These are phyloP conservation scores for Liriodendron chinense DNA, from an alignment of 164 flowering plant species.

Conservation along the genomic window DNA sequence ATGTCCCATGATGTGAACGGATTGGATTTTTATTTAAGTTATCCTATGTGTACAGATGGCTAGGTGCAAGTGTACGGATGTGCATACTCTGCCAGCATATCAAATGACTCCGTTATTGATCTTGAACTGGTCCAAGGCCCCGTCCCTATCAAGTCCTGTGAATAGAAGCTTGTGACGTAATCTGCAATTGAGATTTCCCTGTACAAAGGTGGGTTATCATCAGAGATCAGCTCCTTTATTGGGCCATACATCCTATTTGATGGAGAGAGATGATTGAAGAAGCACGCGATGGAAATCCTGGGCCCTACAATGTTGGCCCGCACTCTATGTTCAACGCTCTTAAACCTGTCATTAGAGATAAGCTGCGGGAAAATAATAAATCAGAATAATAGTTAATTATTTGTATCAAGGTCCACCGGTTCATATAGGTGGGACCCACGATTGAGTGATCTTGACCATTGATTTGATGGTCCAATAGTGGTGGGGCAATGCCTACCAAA, in stretches of 20 bases:
- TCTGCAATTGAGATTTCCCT: constrained; percentile 15
- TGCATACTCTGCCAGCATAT: no score
- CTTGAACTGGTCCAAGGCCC: background rate
- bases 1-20: no score
- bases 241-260: constrained; percentile 25
- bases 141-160: background rate
- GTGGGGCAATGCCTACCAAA: no score
- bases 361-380: constrained; percentile 10
- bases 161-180: background rate
- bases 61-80: no score
- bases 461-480: no score
- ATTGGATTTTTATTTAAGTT: no score
- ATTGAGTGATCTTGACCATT: no score
- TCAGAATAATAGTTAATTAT: no score
- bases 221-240: constrained; percentile 35
- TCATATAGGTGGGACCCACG: no score
- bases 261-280: constrained; percentile 11
- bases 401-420: no score
- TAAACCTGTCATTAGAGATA: constrained; percentile 27
- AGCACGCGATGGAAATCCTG: constrained; percentile 31
- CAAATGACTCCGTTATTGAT: no score
- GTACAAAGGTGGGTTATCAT: constrained; percentile 27
- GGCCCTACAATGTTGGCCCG: constrained; percentile 20
- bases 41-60: no score
- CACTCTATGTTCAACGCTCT: constrained; percentile 33